Percentiles rank a stretch among this genome's conserved stretches.
Conservation (phyloP, 805 yeast genomes). For the Ogataea neopini region DNA sequence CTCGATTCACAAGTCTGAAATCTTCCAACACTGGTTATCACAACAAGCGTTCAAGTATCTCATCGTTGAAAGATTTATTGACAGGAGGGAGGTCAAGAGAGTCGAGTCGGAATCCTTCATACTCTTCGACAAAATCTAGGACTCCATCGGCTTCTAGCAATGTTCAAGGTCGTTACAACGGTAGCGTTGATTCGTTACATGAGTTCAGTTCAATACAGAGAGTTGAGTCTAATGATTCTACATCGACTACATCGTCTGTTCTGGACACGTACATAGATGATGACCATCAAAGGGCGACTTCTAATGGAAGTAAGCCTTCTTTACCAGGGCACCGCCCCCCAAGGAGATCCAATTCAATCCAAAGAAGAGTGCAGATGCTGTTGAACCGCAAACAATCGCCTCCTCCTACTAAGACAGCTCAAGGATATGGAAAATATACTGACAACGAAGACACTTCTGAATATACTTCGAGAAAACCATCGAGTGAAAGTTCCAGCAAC, state of each 20-base stretch:
- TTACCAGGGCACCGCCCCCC: slow-evolving; percentile 29
- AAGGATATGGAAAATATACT: slow-evolving; percentile 80
- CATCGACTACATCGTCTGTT: slow-evolving; percentile 13
- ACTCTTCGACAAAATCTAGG: slow-evolving; percentile 19
- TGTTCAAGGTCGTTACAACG: slow-evolving; percentile 8
- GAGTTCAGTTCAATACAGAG: slow-evolving; percentile 19
- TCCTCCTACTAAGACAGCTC: slow-evolving; percentile 61
- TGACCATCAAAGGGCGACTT: slow-evolving; percentile 8
- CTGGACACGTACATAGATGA: slow-evolving; percentile 17
- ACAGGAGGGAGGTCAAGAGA: slow-evolving; percentile 37
- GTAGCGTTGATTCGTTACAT: slow-evolving; percentile 27
- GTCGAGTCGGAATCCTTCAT: slow-evolving; percentile 24
- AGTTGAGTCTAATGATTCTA: slow-evolving; percentile 11
- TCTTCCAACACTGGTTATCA: slow-evolving; percentile 24
- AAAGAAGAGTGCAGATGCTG: slow-evolving; percentile 54
- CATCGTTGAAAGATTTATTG: slow-evolving; percentile 35
- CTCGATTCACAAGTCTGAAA: slow-evolving; percentile 18
- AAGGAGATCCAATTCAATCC: slow-evolving; percentile 45
- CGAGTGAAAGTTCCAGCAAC: not conserved
- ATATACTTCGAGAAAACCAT: not conserved
- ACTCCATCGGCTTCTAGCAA: slow-evolving; percentile 19
- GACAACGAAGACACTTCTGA: slow-evolving; percentile 30
- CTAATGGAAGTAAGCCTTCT: slow-evolving; percentile 14
- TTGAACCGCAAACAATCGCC: slow-evolving; percentile 45
- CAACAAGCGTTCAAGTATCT: slow-evolving; percentile 37